These are phyloP conservation scores for Nepenthes alata DNA, from an alignment of 179 eudicot genomes.

Conservation along the genomic window DNA sequence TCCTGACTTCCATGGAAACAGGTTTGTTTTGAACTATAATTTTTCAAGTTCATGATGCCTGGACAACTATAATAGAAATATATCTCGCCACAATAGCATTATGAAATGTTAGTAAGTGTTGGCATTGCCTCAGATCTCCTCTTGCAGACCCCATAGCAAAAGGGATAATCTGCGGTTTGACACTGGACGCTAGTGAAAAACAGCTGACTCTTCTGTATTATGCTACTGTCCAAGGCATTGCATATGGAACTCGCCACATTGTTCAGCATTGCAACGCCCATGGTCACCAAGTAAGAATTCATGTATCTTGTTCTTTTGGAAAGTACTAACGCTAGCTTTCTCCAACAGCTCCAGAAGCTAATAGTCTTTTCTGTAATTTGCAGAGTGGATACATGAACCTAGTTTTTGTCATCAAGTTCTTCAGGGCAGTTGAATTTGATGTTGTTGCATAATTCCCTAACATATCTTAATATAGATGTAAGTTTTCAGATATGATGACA, in stretches of 20 bases:
- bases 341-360: too few species aligned
- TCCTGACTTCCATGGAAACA: conserved; percentile 96
- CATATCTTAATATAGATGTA: too few species aligned
- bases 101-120: conserved; percentile 3
- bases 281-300: conserved; percentile 73
- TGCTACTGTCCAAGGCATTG: conserved; percentile 90
- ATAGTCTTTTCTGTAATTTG: background rate
- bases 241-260: conserved; percentile 95
- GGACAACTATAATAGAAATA: background rate
- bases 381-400: too few species aligned
- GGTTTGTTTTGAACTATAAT: conserved; percentile 26
- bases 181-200: conserved; percentile 79
- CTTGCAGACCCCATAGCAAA: conserved; percentile 82
- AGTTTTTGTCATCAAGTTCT: too few species aligned
- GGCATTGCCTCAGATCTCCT: conserved; percentile 62
- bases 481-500: too few species aligned
- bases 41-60: conserved; percentile 6
- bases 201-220: conserved; percentile 84
- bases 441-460: too few species aligned
- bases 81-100: background rate
- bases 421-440: too few species aligned
- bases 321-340: background rate
- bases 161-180: conserved; percentile 83
- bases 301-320: background rate
- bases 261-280: conserved; percentile 91